Percentiles rank a stretch among this genome's conserved stretches.
Evolutionary conservation across 108 stramenopile genomes (phyloP).

Genomic region (Discostella stelligeroides): DNA sequence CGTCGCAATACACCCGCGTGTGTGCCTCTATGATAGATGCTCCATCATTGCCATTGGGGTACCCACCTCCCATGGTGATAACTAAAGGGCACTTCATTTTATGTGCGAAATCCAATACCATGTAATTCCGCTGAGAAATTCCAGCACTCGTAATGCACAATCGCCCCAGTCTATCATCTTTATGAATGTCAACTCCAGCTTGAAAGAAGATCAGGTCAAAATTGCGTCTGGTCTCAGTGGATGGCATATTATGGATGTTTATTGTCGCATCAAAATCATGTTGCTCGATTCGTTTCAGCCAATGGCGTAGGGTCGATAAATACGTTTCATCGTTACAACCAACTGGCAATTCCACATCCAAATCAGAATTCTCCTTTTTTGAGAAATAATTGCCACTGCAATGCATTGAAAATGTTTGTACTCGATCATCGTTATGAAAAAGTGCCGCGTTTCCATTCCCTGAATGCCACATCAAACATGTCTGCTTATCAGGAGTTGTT

Average conservation of each 20-base stretch:
- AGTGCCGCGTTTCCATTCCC: conserved; percentile 86
- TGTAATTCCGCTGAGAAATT: conserved; percentile 62
- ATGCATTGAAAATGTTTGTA: conserved; percentile 84
- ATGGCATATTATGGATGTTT: no score
- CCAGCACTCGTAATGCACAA: conserved; percentile 63
- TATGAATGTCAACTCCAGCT: conserved; percentile 85
- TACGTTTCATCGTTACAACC: conserved; percentile 79
- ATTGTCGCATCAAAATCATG: conserved; percentile 31
- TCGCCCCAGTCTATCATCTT: conserved; percentile 79
- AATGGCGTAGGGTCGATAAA: conserved; percentile 64
- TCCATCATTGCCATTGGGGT: conserved; percentile 75
- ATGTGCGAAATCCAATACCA: conserved; percentile 56
- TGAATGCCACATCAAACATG: background rate
- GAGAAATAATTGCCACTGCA: conserved; percentile 87
- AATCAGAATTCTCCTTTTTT: conserved; percentile 69
- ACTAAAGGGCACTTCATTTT: conserved; percentile 61
- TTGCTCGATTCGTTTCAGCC: conserved; percentile 65
- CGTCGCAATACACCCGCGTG: conserved; percentile 72
- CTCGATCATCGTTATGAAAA: conserved; percentile 63
- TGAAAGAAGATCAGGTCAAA: conserved; percentile 86
- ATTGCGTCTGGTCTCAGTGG: background rate
- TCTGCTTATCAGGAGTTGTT: background rate
- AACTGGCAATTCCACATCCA: conserved; percentile 81
- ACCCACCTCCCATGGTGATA: conserved; percentile 90
- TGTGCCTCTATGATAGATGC: conserved; percentile 74